Base-by-base conservation (phyloP, 345 rosid genomes). In the Euclidium syriacum region DNA sequence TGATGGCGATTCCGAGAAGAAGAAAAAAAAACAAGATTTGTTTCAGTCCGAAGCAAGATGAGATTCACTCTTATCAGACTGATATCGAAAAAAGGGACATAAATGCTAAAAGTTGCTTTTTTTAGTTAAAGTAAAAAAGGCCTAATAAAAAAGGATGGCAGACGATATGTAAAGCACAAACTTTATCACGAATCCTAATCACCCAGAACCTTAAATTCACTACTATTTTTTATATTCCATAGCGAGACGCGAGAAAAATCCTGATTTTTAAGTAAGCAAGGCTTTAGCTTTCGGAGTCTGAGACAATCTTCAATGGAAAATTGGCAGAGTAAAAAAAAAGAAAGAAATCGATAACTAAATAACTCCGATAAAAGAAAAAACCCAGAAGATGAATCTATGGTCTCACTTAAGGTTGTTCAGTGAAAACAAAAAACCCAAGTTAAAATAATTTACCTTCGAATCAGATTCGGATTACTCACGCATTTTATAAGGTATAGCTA, bases 41-140 rank as follows among this genome's bases (percentile, higher is more conserved):
- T 46, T 43, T 65, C 71, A n/a, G 8, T 67, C 50, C 19, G 46
- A 51, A 60, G 73, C 58, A 60, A 68, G 52, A 41, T 62, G 53
- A 51, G 54, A 60, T 36, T 43, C 56, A 35, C 40, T 43, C 23
- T 14, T n/a, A 40, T n/a, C 9, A 34, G 41, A 42, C 19, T 25
- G 57, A 33, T 36, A 69, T 70, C 36, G 51, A 62, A 51, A 23
- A 61, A 53, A 7, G 16, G 24, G 2, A 5, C 39, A 33, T 42
- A 34, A 34, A 44, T 34, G 34, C 63, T 15, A 26, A 53, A 70
- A 61, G 62, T 53, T 17, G 14, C 62, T 44, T 70, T 57, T 57
- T 35, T 44, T 46, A 20, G 25, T 27, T 32, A 25, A 52, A 10
- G 24, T 24, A 60, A 58, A 59, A 3, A 24, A 33, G 33, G 6